These are phyloP conservation scores for Scheffersomyces coipomensis DNA, from an alignment of 805 yeast genomes.

Conservation along the genomic window DNA sequence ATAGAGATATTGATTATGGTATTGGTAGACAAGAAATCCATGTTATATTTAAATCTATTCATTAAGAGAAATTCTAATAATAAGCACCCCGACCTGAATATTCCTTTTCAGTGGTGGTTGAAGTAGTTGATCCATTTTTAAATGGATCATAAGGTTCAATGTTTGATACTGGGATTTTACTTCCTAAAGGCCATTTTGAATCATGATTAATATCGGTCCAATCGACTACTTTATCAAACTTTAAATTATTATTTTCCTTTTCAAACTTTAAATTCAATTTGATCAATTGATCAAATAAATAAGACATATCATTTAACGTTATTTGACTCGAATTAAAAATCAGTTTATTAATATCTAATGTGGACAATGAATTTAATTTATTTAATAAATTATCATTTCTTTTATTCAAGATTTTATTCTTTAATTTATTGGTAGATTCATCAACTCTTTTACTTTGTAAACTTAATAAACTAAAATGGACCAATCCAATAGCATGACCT, in stretches of 20 bases:
- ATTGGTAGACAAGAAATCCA: slow-evolving; percentile 58
- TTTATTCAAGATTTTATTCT: slow-evolving; percentile 22
- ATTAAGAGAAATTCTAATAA: slow-evolving; percentile 5
- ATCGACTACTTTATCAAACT: slow-evolving; percentile 32
- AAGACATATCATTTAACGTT: slow-evolving; percentile 33
- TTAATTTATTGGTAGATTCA: slow-evolving; percentile 16
- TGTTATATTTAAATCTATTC: slow-evolving; percentile 43
- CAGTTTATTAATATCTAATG: slow-evolving; percentile 33
- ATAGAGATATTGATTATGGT: slow-evolving; percentile 50
- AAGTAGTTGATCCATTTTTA: background rate
- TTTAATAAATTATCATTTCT: slow-evolving; percentile 31
- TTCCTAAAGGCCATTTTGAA: slow-evolving; percentile 44
- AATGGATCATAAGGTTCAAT: slow-evolving; percentile 24
- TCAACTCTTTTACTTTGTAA: slow-evolving; percentile 32
- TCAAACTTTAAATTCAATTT: slow-evolving; percentile 38
- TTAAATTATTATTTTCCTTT: slow-evolving; percentile 41
- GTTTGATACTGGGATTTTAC: slow-evolving; percentile 30
- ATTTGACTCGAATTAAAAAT: slow-evolving; percentile 34
- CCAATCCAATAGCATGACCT: slow-evolving; percentile 47
- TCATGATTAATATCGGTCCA: slow-evolving; percentile 36
- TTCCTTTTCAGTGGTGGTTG: background rate
- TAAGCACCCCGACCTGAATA: slow-evolving; percentile 10
- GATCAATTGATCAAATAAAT: slow-evolving; percentile 41
- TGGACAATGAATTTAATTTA: slow-evolving; percentile 31
- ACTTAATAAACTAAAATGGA: slow-evolving; percentile 33